Evolutionary conservation across 805 yeast genomes (phyloP), one percentile per base, ranked within the genome.

Genomic region (Saccharomycopsis sp.): DNA sequence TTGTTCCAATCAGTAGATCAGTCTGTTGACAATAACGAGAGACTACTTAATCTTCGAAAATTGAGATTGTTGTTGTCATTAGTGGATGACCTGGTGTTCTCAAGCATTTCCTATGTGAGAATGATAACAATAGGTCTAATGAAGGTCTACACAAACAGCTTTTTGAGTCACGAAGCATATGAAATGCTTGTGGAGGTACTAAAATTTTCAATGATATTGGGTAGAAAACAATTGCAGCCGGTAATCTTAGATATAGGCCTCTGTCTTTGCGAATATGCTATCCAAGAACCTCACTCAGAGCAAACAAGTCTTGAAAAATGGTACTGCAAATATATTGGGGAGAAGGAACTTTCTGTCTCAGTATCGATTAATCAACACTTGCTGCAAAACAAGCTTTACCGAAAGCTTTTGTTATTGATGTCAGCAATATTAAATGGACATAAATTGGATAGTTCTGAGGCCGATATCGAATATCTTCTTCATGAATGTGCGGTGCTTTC

Each of bases 41-140:
- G 20, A n/a, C 34, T 55, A 29, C 34, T 34, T n/a, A 53, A 46
- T 47, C 18, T 58, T 5, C 55, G 58, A 34, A 58, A 34, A 12
- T 41, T 58, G 18, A 24, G 16, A 2, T 34, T 51, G 14, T 14
- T 56, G 8, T 34, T 34, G 40, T 21, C 40, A 41, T 21, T 34
- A 16, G 29, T 37, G 12, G 34, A 50, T n/a, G 37, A 29, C 37
- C 5, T 5, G 5, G 37, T 29, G 12, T 29, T 29, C 37, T 29
- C 9, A 7, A 29, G 37, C 37, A 29, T 29, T 12, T 29, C 37
- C 5, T 29, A 29, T 29, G 12, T 29, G 37, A 29, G 37, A 29
- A 29, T 29, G 37, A 7, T 29, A 12, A 7, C 37, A 29, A 29
- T 5, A 29, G 37, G 37, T 7, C 12, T 29, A 29, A 7, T 29